Evolutionary conservation across 2,329 filamentous ascomycete species (phyloP), one percentile per base, ranked within the genome.

Genomic region (Talaromyces islandicus): DNA sequence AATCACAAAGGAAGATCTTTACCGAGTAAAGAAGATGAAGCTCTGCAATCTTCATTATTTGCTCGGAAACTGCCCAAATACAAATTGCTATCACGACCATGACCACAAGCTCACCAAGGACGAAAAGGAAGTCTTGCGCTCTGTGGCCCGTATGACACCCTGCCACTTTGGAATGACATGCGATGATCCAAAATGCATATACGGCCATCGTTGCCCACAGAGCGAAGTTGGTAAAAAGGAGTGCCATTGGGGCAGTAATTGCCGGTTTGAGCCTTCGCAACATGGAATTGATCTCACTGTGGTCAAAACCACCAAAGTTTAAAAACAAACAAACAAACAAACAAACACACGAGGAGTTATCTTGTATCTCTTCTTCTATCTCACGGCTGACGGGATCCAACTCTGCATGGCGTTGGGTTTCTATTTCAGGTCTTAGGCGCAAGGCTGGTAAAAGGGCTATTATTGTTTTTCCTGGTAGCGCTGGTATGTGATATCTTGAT

Each of bases 21-120:
- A 82, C 65, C 80, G 83, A 21, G 73, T 87, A 65, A 86, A 86
- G 72, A 83, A 82, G 70, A 70, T 86, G 63, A 87, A 87, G 68
- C 72, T 86, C 60, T 87, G 85, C 75, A 87, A 87, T 66, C 80
- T 84, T 60, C 80, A 84, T 68, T 86, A 82, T 67, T 76, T 88
- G 25, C 80, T 84, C 50, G 76, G 78, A 30, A 82, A 83, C 64
- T 87, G 85, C 64, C 80, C 83, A 5, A 83, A 81, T 64, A 76
- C 77, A 50, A 76, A 77, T 19, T 88, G 85, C 67, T 74, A 75
- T 59, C 75, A 77, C 62, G 82, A 82, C 9, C 84, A 87, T 69
- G 73, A 78, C 35, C 80, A 81, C 68, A 80, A 81, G 61, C 75
- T 85, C 38, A 81, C 74, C n/a, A 76, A 76, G 55, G 75, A 75